Evolutionary conservation across 495 filamentous ascomycete genomes (phyloP).

Genomic region (Pyronema domesticum): DNA sequence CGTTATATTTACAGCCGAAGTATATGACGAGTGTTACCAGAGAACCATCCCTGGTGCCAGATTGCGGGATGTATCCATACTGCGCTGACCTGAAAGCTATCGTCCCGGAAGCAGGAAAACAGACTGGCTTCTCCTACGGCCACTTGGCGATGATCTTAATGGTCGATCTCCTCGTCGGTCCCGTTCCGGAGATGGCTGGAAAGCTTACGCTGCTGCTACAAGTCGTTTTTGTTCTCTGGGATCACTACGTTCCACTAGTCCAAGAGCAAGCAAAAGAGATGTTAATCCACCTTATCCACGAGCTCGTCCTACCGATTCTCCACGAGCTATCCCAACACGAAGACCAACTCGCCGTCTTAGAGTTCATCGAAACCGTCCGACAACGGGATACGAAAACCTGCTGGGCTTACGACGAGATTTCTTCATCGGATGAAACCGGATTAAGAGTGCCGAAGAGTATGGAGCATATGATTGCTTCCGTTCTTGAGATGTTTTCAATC

Average conservation of each 20-base stretch:
- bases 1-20: constrained; percentile 20
- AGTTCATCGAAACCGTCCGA: constrained; percentile 79
- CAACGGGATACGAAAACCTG: constrained; percentile 68
- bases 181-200: constrained; percentile 56
- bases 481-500: constrained; percentile 68
- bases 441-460: constrained; percentile 75
- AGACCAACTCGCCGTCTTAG: constrained; percentile 59
- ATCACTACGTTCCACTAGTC: constrained; percentile 85
- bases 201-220: constrained; percentile 74
- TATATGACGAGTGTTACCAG: constrained; percentile 51
- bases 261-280: constrained; percentile 95
- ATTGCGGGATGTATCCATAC: constrained; percentile 61
- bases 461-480: constrained; percentile 59
- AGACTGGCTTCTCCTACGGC: constrained; percentile 70
- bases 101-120: constrained; percentile 75
- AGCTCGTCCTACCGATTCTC: constrained; percentile 79
- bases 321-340: constrained; percentile 49
- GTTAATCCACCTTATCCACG: constrained; percentile 94
- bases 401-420: constrained; percentile 88
- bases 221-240: constrained; percentile 86
- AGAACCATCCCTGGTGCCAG: constrained; percentile 46
- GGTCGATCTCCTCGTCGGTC: constrained; percentile 89
- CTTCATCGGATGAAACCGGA: constrained; percentile 50
- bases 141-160: constrained; percentile 86
- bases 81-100: constrained; percentile 67